These are phyloP conservation scores for Chlorencoelia australis DNA, from an alignment of 2,329 filamentous ascomycete genomes.

Conservation along the genomic window DNA sequence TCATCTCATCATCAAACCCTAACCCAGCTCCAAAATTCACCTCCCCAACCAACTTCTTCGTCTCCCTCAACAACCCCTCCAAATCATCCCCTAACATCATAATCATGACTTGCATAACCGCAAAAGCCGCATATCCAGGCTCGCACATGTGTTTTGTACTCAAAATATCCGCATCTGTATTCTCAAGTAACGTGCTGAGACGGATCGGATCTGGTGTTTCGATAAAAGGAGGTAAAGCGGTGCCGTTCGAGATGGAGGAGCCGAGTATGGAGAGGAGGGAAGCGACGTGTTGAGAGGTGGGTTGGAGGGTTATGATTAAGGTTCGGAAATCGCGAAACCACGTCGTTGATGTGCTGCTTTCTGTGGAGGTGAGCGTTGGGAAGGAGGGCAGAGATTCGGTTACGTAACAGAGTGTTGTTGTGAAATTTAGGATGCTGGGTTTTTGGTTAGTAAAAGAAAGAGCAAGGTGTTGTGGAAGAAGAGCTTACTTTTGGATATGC, in stretches of 20 bases:
- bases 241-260: not conserved
- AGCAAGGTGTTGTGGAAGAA: no score
- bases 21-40: slow-evolving; percentile 61
- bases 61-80: slow-evolving; percentile 45
- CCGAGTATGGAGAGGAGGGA: slow-evolving; percentile 1
- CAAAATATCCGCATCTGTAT: slow-evolving; percentile 5
- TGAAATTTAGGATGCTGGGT: no score
- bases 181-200: slow-evolving; percentile 6
- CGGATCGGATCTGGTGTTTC: slow-evolving; percentile 1
- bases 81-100: slow-evolving; percentile 49
- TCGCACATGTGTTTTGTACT: slow-evolving; percentile 8
- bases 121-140: slow-evolving; percentile 7
- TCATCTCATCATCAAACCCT: no score
- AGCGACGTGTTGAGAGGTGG: not conserved
- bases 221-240: not conserved
- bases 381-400: no score
- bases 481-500: no score
- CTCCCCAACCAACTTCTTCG: slow-evolving; percentile 59
- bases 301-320: not conserved
- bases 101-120: slow-evolving; percentile 9
- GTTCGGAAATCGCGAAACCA: not conserved
- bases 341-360: not conserved
- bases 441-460: no score
- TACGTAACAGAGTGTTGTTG: no score
- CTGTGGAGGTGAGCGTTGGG: no score